A percentile compares a stretch with the other conserved stretches of the same genome.
These are phyloP conservation scores for Penicilliopsis zonata DNA, from an alignment of 495 filamentous ascomycete species.

Conservation along the genomic window DNA sequence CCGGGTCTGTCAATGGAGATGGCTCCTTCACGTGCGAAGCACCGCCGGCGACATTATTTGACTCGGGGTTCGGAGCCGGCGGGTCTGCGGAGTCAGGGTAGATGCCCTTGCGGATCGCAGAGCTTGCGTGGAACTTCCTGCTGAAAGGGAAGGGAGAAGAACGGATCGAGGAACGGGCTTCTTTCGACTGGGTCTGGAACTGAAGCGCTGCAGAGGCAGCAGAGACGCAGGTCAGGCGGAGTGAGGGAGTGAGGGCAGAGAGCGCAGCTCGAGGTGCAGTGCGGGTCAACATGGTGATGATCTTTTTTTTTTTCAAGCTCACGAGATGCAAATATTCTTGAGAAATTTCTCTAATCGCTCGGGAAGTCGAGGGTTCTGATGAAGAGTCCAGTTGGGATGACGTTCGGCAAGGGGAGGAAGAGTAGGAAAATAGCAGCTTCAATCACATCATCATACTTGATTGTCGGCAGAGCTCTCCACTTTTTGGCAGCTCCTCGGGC, in stretches of 20 bases:
- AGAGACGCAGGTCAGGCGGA: conserved; percentile 12
- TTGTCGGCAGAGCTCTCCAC: conserved; percentile 1
- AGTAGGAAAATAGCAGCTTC: not conserved
- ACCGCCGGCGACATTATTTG: conserved; percentile 19
- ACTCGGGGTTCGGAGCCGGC: conserved; percentile 23
- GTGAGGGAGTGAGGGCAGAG: conserved; percentile 11
- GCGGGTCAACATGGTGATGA: conserved; percentile 32
- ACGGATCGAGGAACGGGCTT: conserved; percentile 2
- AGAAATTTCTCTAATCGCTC: too few species aligned
- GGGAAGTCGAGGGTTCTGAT: not conserved
- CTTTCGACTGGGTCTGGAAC: not conserved
- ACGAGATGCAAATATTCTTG: too few species aligned
- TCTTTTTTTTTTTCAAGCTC: too few species aligned
- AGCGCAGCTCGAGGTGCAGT: conserved; percentile 17
- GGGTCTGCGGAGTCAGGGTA: conserved; percentile 30
- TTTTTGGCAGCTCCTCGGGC: not conserved
- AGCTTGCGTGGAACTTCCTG: conserved; percentile 20
- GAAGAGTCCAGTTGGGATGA: not conserved
- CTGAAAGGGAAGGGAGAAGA: conserved; percentile 1
- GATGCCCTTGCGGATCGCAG: conserved; percentile 24
- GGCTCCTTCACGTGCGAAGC: conserved; percentile 27
- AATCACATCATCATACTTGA: not conserved
- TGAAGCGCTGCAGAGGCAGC: conserved; percentile 5
- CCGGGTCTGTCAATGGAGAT: conserved; percentile 21
- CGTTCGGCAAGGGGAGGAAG: not conserved